Evolutionary conservation across 140 eudicot species (phyloP), one percentile per base, ranked within the genome.

Genomic region (Erigeron philadelphicus): DNA sequence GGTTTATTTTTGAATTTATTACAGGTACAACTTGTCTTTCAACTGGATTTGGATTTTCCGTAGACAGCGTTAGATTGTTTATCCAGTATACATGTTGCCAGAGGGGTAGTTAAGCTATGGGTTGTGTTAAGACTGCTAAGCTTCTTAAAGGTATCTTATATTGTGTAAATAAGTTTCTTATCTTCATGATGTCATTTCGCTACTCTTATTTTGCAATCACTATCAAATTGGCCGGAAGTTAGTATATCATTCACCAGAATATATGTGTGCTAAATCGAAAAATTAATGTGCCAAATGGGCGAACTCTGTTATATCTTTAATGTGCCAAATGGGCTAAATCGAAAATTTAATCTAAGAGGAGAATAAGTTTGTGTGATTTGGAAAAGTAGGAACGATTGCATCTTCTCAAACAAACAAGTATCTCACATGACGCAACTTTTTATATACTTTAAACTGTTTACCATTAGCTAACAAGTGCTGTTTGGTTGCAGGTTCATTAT

Each of bases 101-200:
- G 68, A 82, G 75, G 95, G 84, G 70, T 85, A 67, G 82, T 71
- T 79, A 69, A 73, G 69, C 77, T 76, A 88, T 88, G 95, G 90
- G 71, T 81, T 71, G 71, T 67, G 70, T 83, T 23, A 76, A 79
- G 82, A 58, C 82, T 56, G 79, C 72, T 47, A 74, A 81, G 53
- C 79, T 72, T 78, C 61, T 81, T 58, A 83, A 81, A 60, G 84
- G 95, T 87, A 84, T 72, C 71, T 18, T 74, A 38, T 68, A 17
- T 7, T 16, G 7, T 43, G 7, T 13, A n/a, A 47, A 31, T 31
- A 61, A 50, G 6, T 68, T 31, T 53, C 9, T 53, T n/a, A 53
- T 53, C 15, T 21, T 54, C 41, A 50, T 19, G 9, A 17, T 68
- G 23, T 53, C 62, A 7, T 21, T 54, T 61, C 31, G n/a, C 72